Percentiles rank a stretch among this genome's conserved stretches.
Evolutionary conservation across 805 yeast genomes (phyloP).

Genomic region (baker's yeast (Saccharomyces cerevisiae)): DNA sequence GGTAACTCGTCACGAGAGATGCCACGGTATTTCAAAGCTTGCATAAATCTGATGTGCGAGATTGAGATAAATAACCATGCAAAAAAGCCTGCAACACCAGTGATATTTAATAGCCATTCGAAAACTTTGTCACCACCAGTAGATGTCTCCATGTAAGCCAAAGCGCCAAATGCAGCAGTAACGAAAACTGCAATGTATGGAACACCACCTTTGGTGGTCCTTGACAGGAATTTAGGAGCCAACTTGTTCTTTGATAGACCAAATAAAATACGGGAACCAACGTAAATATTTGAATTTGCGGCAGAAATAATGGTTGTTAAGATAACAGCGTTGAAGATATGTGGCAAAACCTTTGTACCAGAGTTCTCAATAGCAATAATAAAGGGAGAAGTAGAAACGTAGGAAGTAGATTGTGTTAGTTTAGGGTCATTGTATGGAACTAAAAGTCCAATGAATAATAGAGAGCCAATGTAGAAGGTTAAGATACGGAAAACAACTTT

Average conservation of each 20-base stretch:
- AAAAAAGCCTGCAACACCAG: slow-evolving; percentile 70
- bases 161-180: slow-evolving; percentile 54
- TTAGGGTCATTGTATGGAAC: slow-evolving; percentile 62
- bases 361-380: slow-evolving; percentile 62
- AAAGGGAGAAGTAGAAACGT: slow-evolving; percentile 58
- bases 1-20: slow-evolving; percentile 64
- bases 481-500: slow-evolving; percentile 60
- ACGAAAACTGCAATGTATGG: slow-evolving; percentile 50
- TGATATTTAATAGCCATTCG: slow-evolving; percentile 64
- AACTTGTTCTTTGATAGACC: slow-evolving; percentile 52
- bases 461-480: slow-evolving; percentile 54
- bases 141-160: slow-evolving; percentile 54
- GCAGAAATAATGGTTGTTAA: slow-evolving; percentile 65
- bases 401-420: slow-evolving; percentile 31
- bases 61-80: slow-evolving; percentile 62
- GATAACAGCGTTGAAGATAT: slow-evolving; percentile 66
- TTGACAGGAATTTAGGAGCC: slow-evolving; percentile 47
- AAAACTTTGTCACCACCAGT: slow-evolving; percentile 50
- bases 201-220: slow-evolving; percentile 50
- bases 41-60: slow-evolving; percentile 64
- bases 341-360: slow-evolving; percentile 58
- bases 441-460: slow-evolving; percentile 61
- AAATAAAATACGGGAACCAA: slow-evolving; percentile 60
- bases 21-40: slow-evolving; percentile 51
- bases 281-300: slow-evolving; percentile 67